Evolutionary conservation across 768 basidiomycete genomes (phyloP).

Genomic region (Sistotremastrum suecicum): DNA sequence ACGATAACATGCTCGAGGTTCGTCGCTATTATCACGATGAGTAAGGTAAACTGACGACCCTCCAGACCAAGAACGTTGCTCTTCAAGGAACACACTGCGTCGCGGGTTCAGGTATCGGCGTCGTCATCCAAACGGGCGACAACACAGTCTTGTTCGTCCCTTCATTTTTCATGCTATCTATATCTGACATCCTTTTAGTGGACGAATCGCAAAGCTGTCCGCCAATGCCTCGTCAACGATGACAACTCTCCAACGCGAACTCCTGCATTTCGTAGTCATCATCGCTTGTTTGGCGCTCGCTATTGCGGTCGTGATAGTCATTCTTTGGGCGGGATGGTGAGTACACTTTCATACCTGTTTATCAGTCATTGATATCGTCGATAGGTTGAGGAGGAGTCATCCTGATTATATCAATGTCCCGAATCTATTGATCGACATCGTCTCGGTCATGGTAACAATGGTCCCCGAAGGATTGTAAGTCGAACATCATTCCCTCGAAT

Average conservation of each 20-base stretch:
- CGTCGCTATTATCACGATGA: too few relatives aligned
- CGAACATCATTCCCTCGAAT: slow-evolving; percentile 27
- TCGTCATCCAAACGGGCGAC: slow-evolving; percentile 30
- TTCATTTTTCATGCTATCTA: background rate
- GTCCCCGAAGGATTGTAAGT: slow-evolving; percentile 10
- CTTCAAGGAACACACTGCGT: slow-evolving; percentile 30
- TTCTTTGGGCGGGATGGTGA: slow-evolving; percentile 30
- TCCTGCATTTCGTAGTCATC: slow-evolving; percentile 39
- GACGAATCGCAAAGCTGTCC: slow-evolving; percentile 41
- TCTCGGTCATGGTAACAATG: slow-evolving; percentile 33
- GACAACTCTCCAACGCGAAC: slow-evolving; percentile 32
- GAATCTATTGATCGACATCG: slow-evolving; percentile 37
- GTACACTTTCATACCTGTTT: slow-evolving; percentile 3
- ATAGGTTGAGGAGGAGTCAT: slow-evolving; percentile 27
- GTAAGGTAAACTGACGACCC: too few relatives aligned
- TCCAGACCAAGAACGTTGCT: slow-evolving; percentile 28
- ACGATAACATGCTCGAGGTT: slow-evolving; percentile 31
- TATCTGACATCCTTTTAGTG: slow-evolving; percentile 7
- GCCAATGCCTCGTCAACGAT: slow-evolving; percentile 30
- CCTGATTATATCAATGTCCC: slow-evolving; percentile 35
- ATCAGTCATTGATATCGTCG: background rate
- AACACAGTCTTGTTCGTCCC: slow-evolving; percentile 23
- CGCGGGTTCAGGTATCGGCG: slow-evolving; percentile 26
- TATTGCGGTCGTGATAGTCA: slow-evolving; percentile 27
- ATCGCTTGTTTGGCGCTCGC: slow-evolving; percentile 27